phyloP scores from a whole-genome alignment of 129 eudicot genomes.

The Helichrysum umbraculigerum region DNA sequence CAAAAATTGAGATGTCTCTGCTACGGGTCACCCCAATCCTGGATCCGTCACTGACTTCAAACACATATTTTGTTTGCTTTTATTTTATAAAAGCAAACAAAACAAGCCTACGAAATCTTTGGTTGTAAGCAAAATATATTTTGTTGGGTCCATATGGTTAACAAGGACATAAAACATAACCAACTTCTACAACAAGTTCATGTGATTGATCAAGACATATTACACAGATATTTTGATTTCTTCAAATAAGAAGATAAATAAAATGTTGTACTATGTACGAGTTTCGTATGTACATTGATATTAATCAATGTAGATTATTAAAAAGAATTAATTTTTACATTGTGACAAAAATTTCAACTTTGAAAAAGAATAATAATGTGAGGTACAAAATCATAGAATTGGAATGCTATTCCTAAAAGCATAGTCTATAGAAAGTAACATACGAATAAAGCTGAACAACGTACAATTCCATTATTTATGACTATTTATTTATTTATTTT shows the following conservation, averaged over 20 bases:
- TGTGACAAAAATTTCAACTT: not conserved
- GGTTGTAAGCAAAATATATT: conserved; percentile 23
- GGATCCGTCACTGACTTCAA: no score
- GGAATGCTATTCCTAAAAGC: conserved; percentile 14
- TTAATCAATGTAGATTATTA: no score
- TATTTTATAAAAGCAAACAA: not conserved
- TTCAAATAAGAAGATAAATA: not conserved
- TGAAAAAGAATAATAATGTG: conserved; percentile 1
- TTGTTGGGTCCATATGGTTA: conserved; percentile 11
- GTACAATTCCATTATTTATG: conserved; percentile 18
- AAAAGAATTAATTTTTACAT: no score
- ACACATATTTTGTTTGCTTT: not conserved
- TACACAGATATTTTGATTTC: not conserved
- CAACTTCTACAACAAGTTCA: not conserved
- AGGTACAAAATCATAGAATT: not conserved
- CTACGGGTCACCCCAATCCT: no score
- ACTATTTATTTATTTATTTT: not conserved
- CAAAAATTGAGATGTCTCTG: no score
- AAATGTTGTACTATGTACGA: no score
- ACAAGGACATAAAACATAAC: not conserved
- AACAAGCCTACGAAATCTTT: not conserved
- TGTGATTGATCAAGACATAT: conserved; percentile 17
- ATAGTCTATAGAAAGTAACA: conserved; percentile 11
- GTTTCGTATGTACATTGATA: no score
- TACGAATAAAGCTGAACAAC: conserved; percentile 16